Evolutionary conservation across 2,329 filamentous ascomycete species (phyloP).

Genomic region (Triangularia setosa): DNA sequence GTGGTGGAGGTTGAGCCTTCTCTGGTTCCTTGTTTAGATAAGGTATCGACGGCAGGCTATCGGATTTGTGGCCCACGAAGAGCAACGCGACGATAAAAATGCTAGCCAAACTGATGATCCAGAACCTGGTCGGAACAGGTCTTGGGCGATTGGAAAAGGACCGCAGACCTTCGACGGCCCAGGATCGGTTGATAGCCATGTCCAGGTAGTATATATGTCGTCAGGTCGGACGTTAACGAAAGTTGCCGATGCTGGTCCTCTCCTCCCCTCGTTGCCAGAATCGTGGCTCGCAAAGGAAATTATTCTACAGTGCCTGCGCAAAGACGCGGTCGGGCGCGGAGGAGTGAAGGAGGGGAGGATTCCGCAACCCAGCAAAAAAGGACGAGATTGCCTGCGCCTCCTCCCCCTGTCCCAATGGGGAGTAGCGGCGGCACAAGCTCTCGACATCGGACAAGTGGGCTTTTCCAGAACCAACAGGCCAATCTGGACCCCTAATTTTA

Average conservation of each 20-base stretch:
- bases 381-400: not conserved
- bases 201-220: not conserved
- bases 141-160: not conserved
- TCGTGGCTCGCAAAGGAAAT: not conserved
- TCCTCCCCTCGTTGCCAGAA: not conserved
- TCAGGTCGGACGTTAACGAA: not conserved
- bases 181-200: not conserved
- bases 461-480: not conserved
- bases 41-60: not conserved
- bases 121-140: not conserved
- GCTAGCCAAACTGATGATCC: not conserved
- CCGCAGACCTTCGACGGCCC: not conserved
- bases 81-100: slow-evolving; percentile 1
- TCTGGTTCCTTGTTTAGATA: not conserved
- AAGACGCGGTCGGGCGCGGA: not conserved
- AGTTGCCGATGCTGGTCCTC: not conserved
- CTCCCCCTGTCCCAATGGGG: not conserved
- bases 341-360: not conserved
- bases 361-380: not conserved
- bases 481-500: not conserved
- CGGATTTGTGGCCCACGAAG: not conserved
- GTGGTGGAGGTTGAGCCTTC: not conserved
- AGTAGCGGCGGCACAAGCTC: not conserved
- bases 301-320: not conserved
- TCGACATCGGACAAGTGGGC: not conserved